Conservation (phyloP, 495 filamentous ascomycete species). For the Hypoxylon lienhwacheense region DNA sequence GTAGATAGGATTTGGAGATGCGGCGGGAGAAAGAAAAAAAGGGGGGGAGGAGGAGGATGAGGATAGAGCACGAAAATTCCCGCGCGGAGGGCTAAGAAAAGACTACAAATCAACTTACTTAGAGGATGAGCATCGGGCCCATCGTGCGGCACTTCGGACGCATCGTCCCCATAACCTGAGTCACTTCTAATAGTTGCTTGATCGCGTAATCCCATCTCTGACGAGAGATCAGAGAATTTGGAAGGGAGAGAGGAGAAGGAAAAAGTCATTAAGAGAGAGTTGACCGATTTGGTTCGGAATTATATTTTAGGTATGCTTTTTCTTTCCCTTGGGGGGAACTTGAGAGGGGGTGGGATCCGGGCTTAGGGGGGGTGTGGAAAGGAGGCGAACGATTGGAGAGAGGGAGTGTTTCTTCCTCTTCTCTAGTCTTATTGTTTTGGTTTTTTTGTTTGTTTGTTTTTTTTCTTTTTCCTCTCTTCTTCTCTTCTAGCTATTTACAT, state of each 20-base stretch:
- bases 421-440: no score
- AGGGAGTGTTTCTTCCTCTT: constrained; percentile 6
- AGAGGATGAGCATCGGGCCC: constrained; percentile 38
- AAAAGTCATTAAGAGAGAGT: constrained; percentile 25
- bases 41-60: no score
- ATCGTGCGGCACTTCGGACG: constrained; percentile 37
- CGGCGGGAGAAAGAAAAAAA: no score
- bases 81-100: no score
- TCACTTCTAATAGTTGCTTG: constrained; percentile 43
- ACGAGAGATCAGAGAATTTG: constrained; percentile 33
- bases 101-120: constrained; percentile 33
- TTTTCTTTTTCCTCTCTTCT: no score
- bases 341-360: no score
- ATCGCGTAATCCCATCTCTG: constrained; percentile 42
- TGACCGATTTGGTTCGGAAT: constrained; percentile 30
- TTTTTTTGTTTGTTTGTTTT: no score
- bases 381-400: not conserved
- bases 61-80: no score
- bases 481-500: no score
- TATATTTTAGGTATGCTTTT: no score
- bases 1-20: no score
- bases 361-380: constrained; percentile 7
- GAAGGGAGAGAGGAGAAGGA: constrained; percentile 30
- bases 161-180: constrained; percentile 42
- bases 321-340: no score